phyloP scores from a whole-genome alignment of 192 early-diverging fungal species.

The Coemansia sp. region DNA sequence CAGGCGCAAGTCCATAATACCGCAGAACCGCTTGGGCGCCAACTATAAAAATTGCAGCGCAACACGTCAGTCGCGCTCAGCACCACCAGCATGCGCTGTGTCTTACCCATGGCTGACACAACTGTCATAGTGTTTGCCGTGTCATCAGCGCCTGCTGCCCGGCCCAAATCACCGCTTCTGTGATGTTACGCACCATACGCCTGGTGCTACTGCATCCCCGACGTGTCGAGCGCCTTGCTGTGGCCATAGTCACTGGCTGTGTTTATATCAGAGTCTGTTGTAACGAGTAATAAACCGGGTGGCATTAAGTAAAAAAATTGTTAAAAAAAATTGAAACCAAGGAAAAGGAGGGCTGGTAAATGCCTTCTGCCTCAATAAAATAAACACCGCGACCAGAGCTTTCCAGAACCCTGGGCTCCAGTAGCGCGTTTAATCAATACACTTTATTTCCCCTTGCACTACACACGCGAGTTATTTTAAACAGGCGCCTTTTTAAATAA shows the following conservation, averaged over 20 bases:
- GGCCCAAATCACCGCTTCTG: neutral
- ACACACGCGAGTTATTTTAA: too few species aligned
- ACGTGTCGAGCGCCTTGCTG: conserved; percentile 14
- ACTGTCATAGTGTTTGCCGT: conserved; percentile 17
- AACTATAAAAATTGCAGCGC: conserved; percentile 55
- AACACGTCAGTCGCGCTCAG: conserved; percentile 61
- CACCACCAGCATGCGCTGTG: conserved; percentile 22
- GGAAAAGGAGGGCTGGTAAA: too few species aligned
- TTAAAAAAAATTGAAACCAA: too few species aligned
- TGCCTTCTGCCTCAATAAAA: too few species aligned
- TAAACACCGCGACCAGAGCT: too few species aligned
- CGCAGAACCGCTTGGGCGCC: conserved; percentile 61
- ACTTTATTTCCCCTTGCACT: too few species aligned
- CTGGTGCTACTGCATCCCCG: conserved; percentile 40
- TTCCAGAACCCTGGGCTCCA: too few species aligned
- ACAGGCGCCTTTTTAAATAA: too few species aligned
- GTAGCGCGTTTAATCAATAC: too few species aligned
- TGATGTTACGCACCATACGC: conserved; percentile 24
- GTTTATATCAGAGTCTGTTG: neutral
- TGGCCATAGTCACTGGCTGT: conserved; percentile 14
- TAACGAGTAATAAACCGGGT: too few species aligned
- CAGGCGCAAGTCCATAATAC: conserved; percentile 33
- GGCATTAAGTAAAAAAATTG: too few species aligned
- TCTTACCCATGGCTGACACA: conserved; percentile 8
- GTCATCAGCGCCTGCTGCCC: neutral